Evolutionary conservation across 805 yeast genomes (phyloP).

Genomic region (Kodamaea neixiangensis): DNA sequence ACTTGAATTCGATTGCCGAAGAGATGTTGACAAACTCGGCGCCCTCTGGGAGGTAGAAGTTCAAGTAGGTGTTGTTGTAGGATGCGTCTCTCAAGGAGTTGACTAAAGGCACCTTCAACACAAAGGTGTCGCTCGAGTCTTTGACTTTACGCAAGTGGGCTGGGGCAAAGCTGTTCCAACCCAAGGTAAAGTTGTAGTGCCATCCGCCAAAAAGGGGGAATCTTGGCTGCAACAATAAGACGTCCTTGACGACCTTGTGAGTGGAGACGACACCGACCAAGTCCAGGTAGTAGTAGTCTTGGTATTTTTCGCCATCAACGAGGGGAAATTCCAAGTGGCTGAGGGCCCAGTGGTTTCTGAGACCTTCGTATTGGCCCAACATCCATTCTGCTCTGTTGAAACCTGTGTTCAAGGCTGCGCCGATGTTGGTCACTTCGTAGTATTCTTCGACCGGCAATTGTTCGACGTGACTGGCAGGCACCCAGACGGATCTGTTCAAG

Average conservation of each 20-base stretch:
- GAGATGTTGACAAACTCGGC: conserved; percentile 59
- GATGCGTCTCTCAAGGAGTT: conserved; percentile 71
- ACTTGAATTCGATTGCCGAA: conserved; percentile 51
- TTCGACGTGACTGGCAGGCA: conserved; percentile 77
- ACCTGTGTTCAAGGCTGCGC: conserved; percentile 66
- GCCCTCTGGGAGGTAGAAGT: conserved; percentile 84
- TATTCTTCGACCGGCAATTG: conserved; percentile 78
- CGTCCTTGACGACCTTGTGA: conserved; percentile 46
- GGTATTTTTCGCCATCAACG: conserved; percentile 30
- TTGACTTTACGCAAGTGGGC: conserved; percentile 49
- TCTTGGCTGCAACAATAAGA: conserved; percentile 73
- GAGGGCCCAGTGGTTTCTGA: conserved; percentile 58
- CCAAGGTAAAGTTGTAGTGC: conserved; percentile 92
- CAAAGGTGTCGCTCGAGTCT: conserved; percentile 48
- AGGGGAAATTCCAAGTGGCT: conserved; percentile 60
- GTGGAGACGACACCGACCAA: conserved; percentile 93
- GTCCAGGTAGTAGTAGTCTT: conserved; percentile 78
- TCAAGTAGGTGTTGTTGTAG: conserved; percentile 61
- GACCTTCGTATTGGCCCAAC: conserved; percentile 50
- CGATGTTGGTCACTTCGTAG: conserved; percentile 77
- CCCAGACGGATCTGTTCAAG: conserved; percentile 78
- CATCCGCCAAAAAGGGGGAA: conserved; percentile 96
- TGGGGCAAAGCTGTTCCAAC: conserved; percentile 74
- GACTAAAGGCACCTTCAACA: conserved; percentile 68
- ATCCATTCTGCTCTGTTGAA: conserved; percentile 82